Percentiles rank a stretch among this genome's conserved stretches.
phyloP scores from a whole-genome alignment of 192 early-diverging fungal species.

The Pilobolus umbonatus region DNA sequence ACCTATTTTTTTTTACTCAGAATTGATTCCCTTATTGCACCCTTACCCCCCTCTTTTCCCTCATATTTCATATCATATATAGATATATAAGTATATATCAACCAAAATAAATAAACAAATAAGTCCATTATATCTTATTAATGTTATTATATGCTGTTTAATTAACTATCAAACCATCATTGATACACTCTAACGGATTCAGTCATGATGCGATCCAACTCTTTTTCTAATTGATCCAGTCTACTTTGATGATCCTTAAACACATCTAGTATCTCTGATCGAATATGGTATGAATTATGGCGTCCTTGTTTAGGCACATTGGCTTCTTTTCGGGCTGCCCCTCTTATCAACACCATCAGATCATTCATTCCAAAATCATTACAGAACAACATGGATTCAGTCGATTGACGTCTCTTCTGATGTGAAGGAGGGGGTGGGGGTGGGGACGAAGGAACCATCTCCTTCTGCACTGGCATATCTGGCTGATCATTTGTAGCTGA shows the following conservation, averaged over 20 bases:
- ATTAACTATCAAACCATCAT: not conserved
- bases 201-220: conserved; percentile 35
- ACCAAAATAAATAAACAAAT: conserved; percentile 6
- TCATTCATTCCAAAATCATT: conserved; percentile 46
- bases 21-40: no score
- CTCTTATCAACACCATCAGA: conserved; percentile 37
- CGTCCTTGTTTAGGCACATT: conserved; percentile 2
- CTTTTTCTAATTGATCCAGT: conserved; percentile 20
- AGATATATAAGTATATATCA: conserved; percentile 9
- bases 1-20: conserved; percentile 7
- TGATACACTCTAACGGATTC: conserved; percentile 27
- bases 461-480: not conserved
- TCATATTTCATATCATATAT: no score
- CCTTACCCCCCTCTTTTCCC: no score
- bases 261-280: conserved; percentile 12
- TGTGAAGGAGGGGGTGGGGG: not conserved
- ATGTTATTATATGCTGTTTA: not conserved
- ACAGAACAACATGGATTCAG: conserved; percentile 32
- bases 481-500: not conserved
- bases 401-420: not conserved
- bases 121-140: conserved; percentile 3
- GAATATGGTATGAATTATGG: not conserved
- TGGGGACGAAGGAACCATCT: not conserved
- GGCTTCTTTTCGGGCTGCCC: conserved; percentile 16
- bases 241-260: conserved; percentile 15